Evolutionary conservation across 129 eudicot genomes (phyloP).

Genomic region (Ambrosia trifida): DNA sequence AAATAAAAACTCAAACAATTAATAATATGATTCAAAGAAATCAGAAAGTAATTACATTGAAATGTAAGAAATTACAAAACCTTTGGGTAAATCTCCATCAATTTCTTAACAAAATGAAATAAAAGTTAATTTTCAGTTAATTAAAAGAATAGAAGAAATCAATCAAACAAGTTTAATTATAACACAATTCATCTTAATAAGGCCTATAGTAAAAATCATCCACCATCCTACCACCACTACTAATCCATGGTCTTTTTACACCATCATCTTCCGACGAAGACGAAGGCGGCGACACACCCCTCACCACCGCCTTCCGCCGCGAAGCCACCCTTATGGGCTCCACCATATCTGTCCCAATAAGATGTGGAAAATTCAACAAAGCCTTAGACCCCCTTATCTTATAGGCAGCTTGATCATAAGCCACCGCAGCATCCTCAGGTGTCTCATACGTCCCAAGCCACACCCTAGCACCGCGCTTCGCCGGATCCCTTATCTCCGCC

Average conservation of each 20-base stretch:
- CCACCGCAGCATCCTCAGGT: constrained; percentile 52
- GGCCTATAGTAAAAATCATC: constrained; percentile 20
- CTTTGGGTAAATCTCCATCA: too few relatives aligned
- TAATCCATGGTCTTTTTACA: constrained; percentile 8
- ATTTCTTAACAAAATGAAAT: neutral
- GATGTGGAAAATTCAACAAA: constrained; percentile 46
- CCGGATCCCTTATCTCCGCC: constrained; percentile 52
- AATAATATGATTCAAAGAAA: neutral
- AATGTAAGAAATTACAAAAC: neutral
- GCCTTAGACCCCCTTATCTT: constrained; percentile 45
- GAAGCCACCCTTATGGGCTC: constrained; percentile 44
- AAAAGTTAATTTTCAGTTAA: neutral
- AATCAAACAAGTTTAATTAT: constrained; percentile 18
- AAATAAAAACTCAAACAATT: neutral
- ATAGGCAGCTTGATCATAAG: constrained; percentile 51
- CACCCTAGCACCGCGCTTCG: constrained; percentile 42
- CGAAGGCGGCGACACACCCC: constrained; percentile 14
- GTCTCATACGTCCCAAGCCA: constrained; percentile 59
- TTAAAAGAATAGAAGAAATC: constrained; percentile 24
- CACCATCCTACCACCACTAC: constrained; percentile 5
- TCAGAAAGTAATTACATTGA: neutral
- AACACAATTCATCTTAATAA: neutral
- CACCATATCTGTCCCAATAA: constrained; percentile 37
- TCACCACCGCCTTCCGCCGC: constrained; percentile 20
- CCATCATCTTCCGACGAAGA: constrained; percentile 27